Base-by-base conservation (phyloP, 192 early-diverging fungal genomes). In the Umbelopsis sp. region DNA sequence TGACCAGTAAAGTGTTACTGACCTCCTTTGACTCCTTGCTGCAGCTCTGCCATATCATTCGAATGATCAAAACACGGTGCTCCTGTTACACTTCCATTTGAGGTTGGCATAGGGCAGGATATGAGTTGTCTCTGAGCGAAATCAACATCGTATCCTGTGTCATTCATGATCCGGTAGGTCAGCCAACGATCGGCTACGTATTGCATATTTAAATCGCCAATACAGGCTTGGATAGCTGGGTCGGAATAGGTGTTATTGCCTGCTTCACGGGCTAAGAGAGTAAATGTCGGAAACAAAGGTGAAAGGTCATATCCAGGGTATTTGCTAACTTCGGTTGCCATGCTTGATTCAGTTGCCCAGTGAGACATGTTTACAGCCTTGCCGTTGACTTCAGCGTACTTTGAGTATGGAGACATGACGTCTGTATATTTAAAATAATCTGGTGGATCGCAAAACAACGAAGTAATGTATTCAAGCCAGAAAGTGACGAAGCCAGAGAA, bases 271-370 rank as follows among this genome's bases (percentile, higher is more conserved):
- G 66, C 24, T 16, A 81, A 52, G 8, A 53, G 41, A 65, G 75
- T 81, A 65, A 73, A 81, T 14, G 52, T 69, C 6, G 79, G 79
- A 49, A 81, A 81, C 34, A 77, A 69, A 43, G 74, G 68, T 4
- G 79, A 81, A 2, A 81, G 38, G 41, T 81, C 79, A 17, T 71
- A 53, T 31, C 71, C 72, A 20, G 70, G 47, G 66, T 81, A 72
- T 34, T 53, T 29, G 24, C 53, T 71, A 2, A 81, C 75, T 34
- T 47, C 50, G 12, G 59, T 17, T 4, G 79, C 76, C 45, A 81
- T 49, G 25, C 26, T 45, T 11, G 71, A 56, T 17, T 50, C 17
- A 34, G 32, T 32, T 6, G 51, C 50, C 32, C 66, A 69, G 22
- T 68, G 34, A 12, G 50, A 21, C 72, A 68, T 69, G 67, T 81